These are phyloP conservation scores for Spergularia marina DNA, from an alignment of 148 eudicot genomes.

Conservation along the genomic window DNA sequence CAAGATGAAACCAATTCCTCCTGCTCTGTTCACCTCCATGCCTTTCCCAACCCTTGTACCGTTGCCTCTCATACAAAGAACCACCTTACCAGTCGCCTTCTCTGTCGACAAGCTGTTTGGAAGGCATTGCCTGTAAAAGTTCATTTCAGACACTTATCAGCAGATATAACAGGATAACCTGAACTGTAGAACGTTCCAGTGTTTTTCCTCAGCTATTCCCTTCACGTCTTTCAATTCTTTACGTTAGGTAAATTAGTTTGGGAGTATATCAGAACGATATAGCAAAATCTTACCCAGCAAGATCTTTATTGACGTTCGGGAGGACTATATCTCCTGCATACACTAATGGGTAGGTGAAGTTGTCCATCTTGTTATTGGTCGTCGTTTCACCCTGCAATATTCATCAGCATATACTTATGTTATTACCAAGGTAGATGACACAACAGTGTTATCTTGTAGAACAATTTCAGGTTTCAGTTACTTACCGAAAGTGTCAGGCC, in stretches of 20 bases:
- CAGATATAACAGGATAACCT: too few relatives aligned
- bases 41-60: slow-evolving; percentile 73
- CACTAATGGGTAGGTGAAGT: slow-evolving; percentile 61
- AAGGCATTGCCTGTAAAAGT: slow-evolving; percentile 65
- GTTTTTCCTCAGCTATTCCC: too few relatives aligned
- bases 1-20: slow-evolving; percentile 64
- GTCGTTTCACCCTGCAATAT: slow-evolving; percentile 64
- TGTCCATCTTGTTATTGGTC: slow-evolving; percentile 49
- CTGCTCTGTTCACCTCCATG: slow-evolving; percentile 71
- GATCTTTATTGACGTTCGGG: slow-evolving; percentile 38
- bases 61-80: slow-evolving; percentile 71
- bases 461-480: neutral
- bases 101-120: slow-evolving; percentile 56
- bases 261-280: neutral
- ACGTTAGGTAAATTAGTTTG: too few relatives aligned
- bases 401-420: neutral
- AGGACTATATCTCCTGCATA: slow-evolving; percentile 58
- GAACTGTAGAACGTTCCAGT: too few relatives aligned
- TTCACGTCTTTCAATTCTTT: too few relatives aligned
- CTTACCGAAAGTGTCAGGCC: slow-evolving; percentile 53
- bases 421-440: too few relatives aligned
- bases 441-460: too few relatives aligned
- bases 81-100: slow-evolving; percentile 65
- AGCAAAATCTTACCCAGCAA: slow-evolving; percentile 45
- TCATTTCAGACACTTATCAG: neutral